These are phyloP conservation scores for Backusella tarrabulga DNA, from an alignment of 192 early-diverging fungal genomes.

Conservation along the genomic window DNA sequence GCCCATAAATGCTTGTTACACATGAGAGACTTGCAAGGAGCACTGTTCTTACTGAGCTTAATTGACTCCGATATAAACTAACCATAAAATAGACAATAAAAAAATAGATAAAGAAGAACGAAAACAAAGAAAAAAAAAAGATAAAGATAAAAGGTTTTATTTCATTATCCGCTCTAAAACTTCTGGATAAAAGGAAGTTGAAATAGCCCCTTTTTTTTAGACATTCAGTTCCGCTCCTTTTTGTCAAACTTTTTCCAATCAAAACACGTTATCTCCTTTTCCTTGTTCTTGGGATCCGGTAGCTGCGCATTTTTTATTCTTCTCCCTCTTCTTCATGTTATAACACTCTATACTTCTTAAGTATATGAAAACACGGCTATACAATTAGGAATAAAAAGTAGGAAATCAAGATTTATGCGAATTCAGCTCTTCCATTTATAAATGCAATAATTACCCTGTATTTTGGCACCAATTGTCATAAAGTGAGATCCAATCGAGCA, in stretches of 20 bases:
- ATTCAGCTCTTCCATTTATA: too few species aligned
- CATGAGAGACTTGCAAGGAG: not conserved
- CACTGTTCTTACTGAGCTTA: conserved; percentile 7
- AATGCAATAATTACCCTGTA: too few species aligned
- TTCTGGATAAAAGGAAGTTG: not conserved
- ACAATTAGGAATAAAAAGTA: too few species aligned
- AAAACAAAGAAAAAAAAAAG: not conserved
- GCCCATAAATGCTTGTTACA: conserved; percentile 12
- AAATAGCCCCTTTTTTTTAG: not conserved
- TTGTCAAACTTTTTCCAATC: not conserved
- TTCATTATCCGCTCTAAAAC: not conserved
- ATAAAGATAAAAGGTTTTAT: not conserved
- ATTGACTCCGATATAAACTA: not conserved
- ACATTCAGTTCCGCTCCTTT: not conserved
- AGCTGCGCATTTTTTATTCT: too few species aligned
- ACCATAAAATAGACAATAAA: not conserved
- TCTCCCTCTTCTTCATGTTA: too few species aligned
- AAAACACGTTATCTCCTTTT: too few species aligned
- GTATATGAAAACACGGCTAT: too few species aligned
- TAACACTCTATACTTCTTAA: too few species aligned
- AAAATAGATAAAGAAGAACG: not conserved
- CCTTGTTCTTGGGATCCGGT: too few species aligned
- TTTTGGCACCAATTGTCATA: too few species aligned
- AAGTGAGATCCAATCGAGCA: too few species aligned
- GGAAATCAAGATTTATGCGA: too few species aligned